Evolutionary conservation across 345 rosid species (phyloP), one percentile per base, ranked within the genome.

Genomic region (Gossypium rotundifolium): DNA sequence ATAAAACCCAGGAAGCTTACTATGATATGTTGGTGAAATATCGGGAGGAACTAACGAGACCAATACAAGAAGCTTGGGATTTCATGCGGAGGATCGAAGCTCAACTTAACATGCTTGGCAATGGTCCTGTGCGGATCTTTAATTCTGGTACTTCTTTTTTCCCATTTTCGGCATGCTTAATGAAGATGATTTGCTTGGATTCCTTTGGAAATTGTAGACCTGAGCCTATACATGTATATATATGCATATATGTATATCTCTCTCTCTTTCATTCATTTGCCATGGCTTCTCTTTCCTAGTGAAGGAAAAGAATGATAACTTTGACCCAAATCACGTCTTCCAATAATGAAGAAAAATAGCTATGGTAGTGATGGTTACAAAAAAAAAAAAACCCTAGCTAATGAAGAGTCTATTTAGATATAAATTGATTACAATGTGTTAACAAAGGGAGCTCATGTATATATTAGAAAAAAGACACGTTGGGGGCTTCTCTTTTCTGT

Each of bases 11-110:
- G 99, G 99, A 91, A 78, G 99, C 98, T n/a, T 95, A 95, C 42
- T 91, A 87, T 78, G 98, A 91, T 83, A 93, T 95, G 99, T 79
- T 95, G 71, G 89, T 95, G 79, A 95, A 93, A 78, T 95, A 95
- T 81, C 85, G 96, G 9, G 99, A 93, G 75, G 99, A 95, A 84
- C 86, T 95, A 65, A 86, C 94, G 42, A 83, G 94, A 81, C 99
- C 99, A 13, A 85, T 95, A 75, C 94, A 93, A 81, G 99, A 95
- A 84, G 97, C 98, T 76, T 91, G 88, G 94, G 99, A 91, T 79
- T 95, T 91, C 91, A 93, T 95, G 88, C 93, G 96, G 61, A 84
- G 92, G 81, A 90, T 95, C 85, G 98, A 95, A 86, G 85, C 94
- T 69, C 98, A 95, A 79, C 87, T 95, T 23, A 95, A 81, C 80